phyloP scores from a whole-genome alignment of 768 basidiomycete species.

The Boletus subparvulus region DNA sequence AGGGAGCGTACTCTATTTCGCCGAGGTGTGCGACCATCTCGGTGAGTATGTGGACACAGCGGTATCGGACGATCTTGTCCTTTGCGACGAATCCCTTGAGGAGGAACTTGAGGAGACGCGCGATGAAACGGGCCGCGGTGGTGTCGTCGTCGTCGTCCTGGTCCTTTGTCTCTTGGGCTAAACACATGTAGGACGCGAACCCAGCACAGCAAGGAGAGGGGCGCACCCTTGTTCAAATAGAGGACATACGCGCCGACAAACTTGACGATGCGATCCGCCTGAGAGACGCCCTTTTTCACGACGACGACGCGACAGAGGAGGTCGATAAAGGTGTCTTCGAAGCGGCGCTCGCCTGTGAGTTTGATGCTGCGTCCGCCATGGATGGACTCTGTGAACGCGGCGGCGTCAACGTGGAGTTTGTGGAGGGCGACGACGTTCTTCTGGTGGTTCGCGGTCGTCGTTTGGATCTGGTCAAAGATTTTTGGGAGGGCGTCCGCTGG shows the following conservation, averaged over 20 bases:
- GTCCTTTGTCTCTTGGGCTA: conserved; percentile 40
- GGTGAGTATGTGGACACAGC: conserved; percentile 72
- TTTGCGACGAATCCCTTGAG: conserved; percentile 79
- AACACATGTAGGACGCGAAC: neutral
- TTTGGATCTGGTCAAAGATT: conserved; percentile 81
- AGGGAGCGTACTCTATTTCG: conserved; percentile 70
- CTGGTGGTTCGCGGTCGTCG: conserved; percentile 73
- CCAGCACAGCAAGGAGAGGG: neutral
- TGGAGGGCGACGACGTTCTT: conserved; percentile 85
- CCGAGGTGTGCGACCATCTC: conserved; percentile 80
- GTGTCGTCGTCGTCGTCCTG: conserved; percentile 62
- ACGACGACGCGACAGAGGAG: conserved; percentile 61
- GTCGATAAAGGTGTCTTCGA: conserved; percentile 63
- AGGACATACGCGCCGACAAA: conserved; percentile 79
- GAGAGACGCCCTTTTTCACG: conserved; percentile 75
- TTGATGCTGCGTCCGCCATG: conserved; percentile 50
- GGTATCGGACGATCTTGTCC: conserved; percentile 83
- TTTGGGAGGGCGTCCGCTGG: conserved; percentile 32
- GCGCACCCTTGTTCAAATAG: conserved; percentile 73
- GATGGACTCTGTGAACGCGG: conserved; percentile 48
- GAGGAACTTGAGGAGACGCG: conserved; percentile 67
- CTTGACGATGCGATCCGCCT: conserved; percentile 77
- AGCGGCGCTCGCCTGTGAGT: conserved; percentile 73
- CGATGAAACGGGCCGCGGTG: conserved; percentile 64
- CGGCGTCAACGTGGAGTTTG: conserved; percentile 72